These are phyloP conservation scores for Eragrostis tef DNA, from an alignment of 202 grass and related monocot genomes.

Conservation along the genomic window DNA sequence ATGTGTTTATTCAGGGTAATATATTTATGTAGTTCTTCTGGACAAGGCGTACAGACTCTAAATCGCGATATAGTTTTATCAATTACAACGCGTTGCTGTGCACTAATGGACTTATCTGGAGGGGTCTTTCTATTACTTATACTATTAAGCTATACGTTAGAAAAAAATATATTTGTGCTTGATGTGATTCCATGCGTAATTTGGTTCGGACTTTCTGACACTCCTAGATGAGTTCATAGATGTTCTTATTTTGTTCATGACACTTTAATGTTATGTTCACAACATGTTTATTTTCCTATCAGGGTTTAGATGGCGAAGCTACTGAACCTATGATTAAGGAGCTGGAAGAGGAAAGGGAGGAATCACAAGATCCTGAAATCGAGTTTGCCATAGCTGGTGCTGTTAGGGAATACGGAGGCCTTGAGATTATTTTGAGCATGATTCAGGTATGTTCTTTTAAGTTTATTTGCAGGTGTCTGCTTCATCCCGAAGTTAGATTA, in stretches of 20 bases:
- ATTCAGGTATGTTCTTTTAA: conserved; percentile 74
- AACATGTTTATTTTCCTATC: conserved; percentile 40
- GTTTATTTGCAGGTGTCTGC: conserved; percentile 20
- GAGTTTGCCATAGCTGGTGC: conserved; percentile 96
- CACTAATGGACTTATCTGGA: conserved; percentile 3
- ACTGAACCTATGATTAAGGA: conserved; percentile 99
- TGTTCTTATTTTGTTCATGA: conserved; percentile 27
- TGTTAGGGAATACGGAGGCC: conserved; percentile 91
- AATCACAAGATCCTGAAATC: conserved; percentile 95
- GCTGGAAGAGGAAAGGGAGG: conserved; percentile 97
- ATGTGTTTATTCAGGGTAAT: not conserved
- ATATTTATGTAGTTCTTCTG: not conserved
- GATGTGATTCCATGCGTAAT: conserved; percentile 30
- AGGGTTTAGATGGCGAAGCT: conserved; percentile 99
- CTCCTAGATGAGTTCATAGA: conserved; percentile 1
- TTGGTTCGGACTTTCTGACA: not conserved
- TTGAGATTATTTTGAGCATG: conserved; percentile 97
- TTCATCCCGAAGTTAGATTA: not conserved
- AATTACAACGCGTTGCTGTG: conserved; percentile 23
- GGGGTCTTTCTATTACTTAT: conserved; percentile 28
- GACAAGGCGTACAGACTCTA: not conserved
- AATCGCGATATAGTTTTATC: not conserved
- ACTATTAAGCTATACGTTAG: not conserved
- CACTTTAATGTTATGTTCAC: conserved; percentile 14
- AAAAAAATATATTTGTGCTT: conserved; percentile 32